Conservation (phyloP, 352 stramenopile species). For the Globisporangium acanthophoron region DNA sequence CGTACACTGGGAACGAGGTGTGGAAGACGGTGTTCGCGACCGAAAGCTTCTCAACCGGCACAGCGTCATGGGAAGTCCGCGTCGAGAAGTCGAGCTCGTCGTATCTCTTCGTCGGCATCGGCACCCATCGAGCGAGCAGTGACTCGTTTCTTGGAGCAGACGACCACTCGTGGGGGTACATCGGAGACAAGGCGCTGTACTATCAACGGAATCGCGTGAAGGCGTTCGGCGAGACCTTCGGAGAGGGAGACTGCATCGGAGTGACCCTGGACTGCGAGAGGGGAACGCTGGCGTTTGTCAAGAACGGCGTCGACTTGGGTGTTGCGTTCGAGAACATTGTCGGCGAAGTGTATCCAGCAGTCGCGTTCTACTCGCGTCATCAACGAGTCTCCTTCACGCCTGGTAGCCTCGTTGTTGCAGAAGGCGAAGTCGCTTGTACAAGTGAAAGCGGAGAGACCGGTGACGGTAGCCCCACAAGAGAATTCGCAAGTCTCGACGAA, state of each 20-base stretch:
- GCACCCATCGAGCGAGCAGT: constrained; percentile 86
- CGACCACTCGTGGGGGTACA: constrained; percentile 97
- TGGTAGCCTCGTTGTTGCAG: constrained; percentile 8
- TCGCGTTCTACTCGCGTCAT: constrained; percentile 91
- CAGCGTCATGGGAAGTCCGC: constrained; percentile 79
- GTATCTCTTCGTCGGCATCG: constrained; percentile 97
- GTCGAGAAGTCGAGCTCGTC: constrained; percentile 95
- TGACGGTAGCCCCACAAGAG: background rate
- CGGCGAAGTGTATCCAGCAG: constrained; percentile 86
- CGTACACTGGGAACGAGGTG: constrained; percentile 77
- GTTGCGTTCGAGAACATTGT: constrained; percentile 91
- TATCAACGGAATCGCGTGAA: constrained; percentile 94
- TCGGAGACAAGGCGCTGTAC: constrained; percentile 98
- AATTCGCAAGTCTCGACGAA: constrained; percentile 36
- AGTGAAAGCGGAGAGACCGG: background rate
- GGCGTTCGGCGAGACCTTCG: constrained; percentile 84
- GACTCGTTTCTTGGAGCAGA: constrained; percentile 97
- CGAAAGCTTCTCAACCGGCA: constrained; percentile 61
- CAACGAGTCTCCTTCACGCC: constrained; percentile 69
- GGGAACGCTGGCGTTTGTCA: constrained; percentile 83
- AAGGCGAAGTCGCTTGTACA: background rate
- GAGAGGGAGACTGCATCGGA: constrained; percentile 82
- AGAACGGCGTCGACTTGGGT: constrained; percentile 85
- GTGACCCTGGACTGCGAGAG: constrained; percentile 81
- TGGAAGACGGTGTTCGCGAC: constrained; percentile 87